Evolutionary conservation across 768 basidiomycete species (phyloP).

Genomic region (Boletus sensibilis): DNA sequence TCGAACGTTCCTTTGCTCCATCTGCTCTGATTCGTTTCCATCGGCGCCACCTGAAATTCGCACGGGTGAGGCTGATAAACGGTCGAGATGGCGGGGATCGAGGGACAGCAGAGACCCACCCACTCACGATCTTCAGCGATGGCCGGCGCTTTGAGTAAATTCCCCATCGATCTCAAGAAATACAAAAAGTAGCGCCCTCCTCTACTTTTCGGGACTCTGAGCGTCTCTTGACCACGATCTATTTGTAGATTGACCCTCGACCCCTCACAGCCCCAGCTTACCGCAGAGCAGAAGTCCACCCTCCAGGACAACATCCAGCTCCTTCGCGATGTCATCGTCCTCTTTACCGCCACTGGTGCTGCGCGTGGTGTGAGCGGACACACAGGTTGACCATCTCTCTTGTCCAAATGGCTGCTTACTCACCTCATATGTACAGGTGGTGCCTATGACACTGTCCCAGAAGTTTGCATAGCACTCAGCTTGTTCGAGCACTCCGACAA

Average conservation of each 20-base stretch:
- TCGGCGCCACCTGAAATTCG: slow-evolving; percentile 18
- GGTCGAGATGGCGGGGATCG: slow-evolving; percentile 3
- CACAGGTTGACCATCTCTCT: slow-evolving; percentile 48
- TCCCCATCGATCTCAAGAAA: slow-evolving; percentile 76
- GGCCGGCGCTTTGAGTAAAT: slow-evolving; percentile 43
- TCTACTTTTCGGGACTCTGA: background rate
- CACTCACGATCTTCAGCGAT: slow-evolving; percentile 30
- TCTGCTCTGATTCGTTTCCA: slow-evolving; percentile 1
- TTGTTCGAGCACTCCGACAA: slow-evolving; percentile 64
- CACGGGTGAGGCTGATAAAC: slow-evolving; percentile 28
- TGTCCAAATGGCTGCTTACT: background rate
- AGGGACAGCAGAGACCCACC: too few species aligned
- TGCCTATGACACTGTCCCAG: slow-evolving; percentile 77
- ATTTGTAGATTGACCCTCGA: slow-evolving; percentile 66
- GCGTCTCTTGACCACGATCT: slow-evolving; percentile 6
- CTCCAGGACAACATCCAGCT: slow-evolving; percentile 74
- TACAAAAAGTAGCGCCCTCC: slow-evolving; percentile 61
- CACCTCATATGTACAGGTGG: slow-evolving; percentile 42
- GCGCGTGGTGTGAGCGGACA: slow-evolving; percentile 87
- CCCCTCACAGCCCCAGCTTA: slow-evolving; percentile 60
- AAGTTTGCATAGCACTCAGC: slow-evolving; percentile 75
- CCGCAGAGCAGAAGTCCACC: slow-evolving; percentile 55
- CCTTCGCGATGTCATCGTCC: slow-evolving; percentile 79
- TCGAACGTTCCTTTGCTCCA: slow-evolving; percentile 18
- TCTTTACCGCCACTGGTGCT: slow-evolving; percentile 84